Evolutionary conservation across 345 rosid genomes (phyloP).

Genomic region (Kernera saxatilis): DNA sequence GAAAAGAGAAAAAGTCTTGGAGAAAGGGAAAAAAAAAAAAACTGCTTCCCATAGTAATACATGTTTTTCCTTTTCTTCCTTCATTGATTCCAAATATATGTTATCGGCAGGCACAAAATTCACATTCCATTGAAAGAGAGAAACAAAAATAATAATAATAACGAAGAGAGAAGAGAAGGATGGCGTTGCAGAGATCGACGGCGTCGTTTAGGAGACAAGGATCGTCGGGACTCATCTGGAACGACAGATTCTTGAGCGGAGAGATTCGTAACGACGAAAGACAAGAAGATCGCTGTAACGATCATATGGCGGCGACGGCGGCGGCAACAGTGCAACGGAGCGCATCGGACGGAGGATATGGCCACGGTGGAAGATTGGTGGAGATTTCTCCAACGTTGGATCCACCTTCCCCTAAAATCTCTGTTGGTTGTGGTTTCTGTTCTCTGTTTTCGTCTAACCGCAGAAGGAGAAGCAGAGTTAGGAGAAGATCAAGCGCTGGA

Average conservation of each 20-base stretch:
- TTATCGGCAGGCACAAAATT: neutral
- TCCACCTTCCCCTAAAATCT: constrained; percentile 64
- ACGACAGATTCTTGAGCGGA: constrained; percentile 48
- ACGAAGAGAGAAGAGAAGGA: constrained; percentile 7
- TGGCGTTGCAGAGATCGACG: constrained; percentile 55
- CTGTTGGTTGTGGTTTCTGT: constrained; percentile 52
- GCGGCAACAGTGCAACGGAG: constrained; percentile 23
- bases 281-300: constrained; percentile 20
- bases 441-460: constrained; percentile 34
- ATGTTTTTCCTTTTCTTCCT: neutral
- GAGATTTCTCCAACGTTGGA: constrained; percentile 36
- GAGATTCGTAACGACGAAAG: constrained; percentile 35
- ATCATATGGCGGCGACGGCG: constrained; percentile 4
- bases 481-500: constrained; percentile 19
- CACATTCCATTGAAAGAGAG: neutral
- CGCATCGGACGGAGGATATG: constrained; percentile 33
- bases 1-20: neutral
- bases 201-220: constrained; percentile 86
- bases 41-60: neutral
- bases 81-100: neutral
- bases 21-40: neutral
- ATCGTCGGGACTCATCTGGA: constrained; percentile 80
- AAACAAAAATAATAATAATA: no score
- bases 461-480: constrained; percentile 27
- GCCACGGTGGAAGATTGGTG: constrained; percentile 12